Evolutionary conservation across 23 red algal genomes (phyloP).

Genomic region (Gracilaria caudata): DNA sequence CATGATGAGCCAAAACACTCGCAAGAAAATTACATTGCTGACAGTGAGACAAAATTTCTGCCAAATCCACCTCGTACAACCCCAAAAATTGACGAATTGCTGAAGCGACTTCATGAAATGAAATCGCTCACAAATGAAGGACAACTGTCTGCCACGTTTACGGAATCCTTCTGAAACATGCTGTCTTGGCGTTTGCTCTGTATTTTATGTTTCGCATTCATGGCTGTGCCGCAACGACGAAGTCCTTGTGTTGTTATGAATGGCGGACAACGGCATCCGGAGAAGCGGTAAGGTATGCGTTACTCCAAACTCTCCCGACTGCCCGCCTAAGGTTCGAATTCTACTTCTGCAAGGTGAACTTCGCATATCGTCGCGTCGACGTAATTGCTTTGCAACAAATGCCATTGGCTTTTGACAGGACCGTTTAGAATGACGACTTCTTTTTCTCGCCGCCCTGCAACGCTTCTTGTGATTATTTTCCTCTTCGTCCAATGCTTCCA

Average conservation of each 20-base stretch:
- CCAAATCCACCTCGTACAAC: no score
- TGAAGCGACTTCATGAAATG: no score
- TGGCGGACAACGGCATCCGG: neutral
- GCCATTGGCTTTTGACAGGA: neutral
- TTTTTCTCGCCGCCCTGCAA: neutral
- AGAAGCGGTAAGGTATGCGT: neutral
- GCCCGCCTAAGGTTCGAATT: neutral
- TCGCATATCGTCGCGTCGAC: neutral
- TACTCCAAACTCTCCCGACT: neutral
- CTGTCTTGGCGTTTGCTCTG: no score
- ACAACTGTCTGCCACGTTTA: no score
- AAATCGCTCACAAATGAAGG: no score
- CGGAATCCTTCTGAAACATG: no score
- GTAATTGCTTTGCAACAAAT: neutral
- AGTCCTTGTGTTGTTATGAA: neutral
- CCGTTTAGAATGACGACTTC: neutral
- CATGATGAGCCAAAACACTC: no score
- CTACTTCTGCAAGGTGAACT: neutral
- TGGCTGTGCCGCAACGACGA: neutral
- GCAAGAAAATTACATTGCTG: no score
- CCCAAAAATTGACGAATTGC: neutral
- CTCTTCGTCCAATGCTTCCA: neutral
- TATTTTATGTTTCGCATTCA: neutral
- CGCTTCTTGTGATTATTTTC: neutral
- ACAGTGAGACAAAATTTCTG: no score